Conservation (phyloP, 2,329 filamentous ascomycete genomes). For the Fusarium nematophilum region DNA sequence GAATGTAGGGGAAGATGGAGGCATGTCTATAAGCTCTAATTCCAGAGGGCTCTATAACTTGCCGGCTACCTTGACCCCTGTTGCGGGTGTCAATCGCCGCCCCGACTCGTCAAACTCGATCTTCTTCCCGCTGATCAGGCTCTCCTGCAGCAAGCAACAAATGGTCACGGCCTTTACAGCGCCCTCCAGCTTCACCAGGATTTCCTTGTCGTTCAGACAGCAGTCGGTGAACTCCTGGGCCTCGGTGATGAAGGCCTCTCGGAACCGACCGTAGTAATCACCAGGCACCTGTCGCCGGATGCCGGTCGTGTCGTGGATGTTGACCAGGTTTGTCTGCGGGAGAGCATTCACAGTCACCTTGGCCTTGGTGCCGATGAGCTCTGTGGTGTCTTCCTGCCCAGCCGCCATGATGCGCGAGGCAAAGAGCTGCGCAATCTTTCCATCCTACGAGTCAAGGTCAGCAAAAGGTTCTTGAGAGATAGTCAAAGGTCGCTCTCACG, state of each 20-base stretch:
- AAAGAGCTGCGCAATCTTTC: conserved; percentile 8
- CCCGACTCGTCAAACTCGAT: conserved; percentile 2
- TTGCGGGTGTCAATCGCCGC: too few species aligned
- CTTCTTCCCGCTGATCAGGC: conserved; percentile 8
- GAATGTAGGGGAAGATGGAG: too few species aligned
- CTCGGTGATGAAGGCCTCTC: conserved; percentile 4
- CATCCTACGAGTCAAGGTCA: background rate
- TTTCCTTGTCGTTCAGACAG: conserved; percentile 1
- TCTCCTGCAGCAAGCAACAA: conserved; percentile 3
- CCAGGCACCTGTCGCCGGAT: background rate
- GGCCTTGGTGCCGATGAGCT: conserved; percentile 6
- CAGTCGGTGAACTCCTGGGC: conserved; percentile 3
- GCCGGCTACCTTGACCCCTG: too few species aligned
- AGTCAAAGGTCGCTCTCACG: background rate
- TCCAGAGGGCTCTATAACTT: too few species aligned
- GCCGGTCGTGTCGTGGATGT: background rate
- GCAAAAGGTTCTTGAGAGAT: background rate
- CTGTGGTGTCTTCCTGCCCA: conserved; percentile 9
- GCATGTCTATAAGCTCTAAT: too few species aligned
- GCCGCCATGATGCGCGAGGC: conserved; percentile 8
- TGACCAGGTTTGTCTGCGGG: background rate
- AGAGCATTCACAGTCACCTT: background rate
- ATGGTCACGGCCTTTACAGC: background rate
- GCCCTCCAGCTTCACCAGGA: conserved; percentile 1
- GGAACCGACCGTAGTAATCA: conserved; percentile 6